Percentiles rank a stretch among this genome's conserved stretches.
Conservation (phyloP, 2,329 filamentous ascomycete species). For the Fusarium fracticaudum region DNA sequence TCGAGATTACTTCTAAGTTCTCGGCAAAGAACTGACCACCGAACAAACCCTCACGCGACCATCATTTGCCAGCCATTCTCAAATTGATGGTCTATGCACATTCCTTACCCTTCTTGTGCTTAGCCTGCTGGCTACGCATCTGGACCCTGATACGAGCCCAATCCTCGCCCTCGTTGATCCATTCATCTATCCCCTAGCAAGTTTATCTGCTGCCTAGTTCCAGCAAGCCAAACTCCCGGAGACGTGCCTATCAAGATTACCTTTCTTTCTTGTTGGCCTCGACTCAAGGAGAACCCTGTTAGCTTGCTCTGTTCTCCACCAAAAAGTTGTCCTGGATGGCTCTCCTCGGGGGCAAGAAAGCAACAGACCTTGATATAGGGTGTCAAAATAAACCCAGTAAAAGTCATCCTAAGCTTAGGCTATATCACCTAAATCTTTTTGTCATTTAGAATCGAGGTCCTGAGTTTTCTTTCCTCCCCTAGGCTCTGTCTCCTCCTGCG, state of each 20-base stretch:
- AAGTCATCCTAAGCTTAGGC: no score
- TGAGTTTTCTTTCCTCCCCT: no score
- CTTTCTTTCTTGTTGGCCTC: conserved; percentile 4
- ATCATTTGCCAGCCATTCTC: conserved; percentile 13
- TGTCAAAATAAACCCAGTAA: no score
- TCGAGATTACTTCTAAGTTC: neutral
- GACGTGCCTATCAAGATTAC: conserved; percentile 13
- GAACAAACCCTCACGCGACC: conserved; percentile 30
- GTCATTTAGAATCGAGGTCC: no score
- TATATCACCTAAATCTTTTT: no score
- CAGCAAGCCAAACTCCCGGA: neutral
- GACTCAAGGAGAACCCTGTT: conserved; percentile 27
- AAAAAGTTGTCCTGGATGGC: neutral
- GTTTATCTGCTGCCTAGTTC: conserved; percentile 10
- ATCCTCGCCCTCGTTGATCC: neutral
- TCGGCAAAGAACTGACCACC: conserved; percentile 12
- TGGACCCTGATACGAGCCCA: conserved; percentile 18
- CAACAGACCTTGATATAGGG: no score
- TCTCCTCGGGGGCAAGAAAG: no score
- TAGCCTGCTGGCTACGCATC: conserved; percentile 9
- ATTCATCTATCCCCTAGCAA: conserved; percentile 36
- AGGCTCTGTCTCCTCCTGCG: neutral
- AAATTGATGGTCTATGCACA: conserved; percentile 8
- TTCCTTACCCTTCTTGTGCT: conserved; percentile 22
- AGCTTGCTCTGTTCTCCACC: conserved; percentile 26